Conservation (phyloP, 2,329 filamentous ascomycete genomes). For the Epichloe hybrida region DNA sequence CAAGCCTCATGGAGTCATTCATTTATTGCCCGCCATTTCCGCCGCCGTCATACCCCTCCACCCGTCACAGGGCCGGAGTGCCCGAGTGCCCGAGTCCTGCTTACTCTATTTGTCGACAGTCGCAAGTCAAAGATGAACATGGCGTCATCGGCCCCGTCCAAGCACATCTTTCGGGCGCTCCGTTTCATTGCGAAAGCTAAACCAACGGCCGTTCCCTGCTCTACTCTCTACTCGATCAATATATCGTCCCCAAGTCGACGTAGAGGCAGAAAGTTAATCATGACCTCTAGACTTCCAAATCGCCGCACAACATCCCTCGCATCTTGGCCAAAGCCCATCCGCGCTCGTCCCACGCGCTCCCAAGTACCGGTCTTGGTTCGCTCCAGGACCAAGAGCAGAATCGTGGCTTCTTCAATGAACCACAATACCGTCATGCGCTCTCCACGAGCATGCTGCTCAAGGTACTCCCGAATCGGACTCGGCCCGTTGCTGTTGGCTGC, state of each 20-base stretch:
- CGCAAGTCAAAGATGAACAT: no score
- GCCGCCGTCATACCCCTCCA: no score
- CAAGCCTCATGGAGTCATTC: background rate
- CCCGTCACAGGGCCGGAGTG: no score
- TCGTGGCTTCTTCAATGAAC: slow-evolving; percentile 21
- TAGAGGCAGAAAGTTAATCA: slow-evolving; percentile 19
- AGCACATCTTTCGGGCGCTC: background rate
- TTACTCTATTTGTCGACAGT: no score
- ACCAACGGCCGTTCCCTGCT: no score
- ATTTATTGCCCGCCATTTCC: background rate
- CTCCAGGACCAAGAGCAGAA: slow-evolving; percentile 22
- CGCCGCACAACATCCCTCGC: slow-evolving; percentile 18
- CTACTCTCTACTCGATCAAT: slow-evolving; percentile 15
- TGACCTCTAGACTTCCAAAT: slow-evolving; percentile 17
- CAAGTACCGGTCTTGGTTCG: slow-evolving; percentile 12
- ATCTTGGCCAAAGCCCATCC: slow-evolving; percentile 22
- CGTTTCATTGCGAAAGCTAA: background rate
- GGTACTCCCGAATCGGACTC: slow-evolving; percentile 19
- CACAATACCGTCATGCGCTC: slow-evolving; percentile 24
- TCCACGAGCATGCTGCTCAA: slow-evolving; percentile 19
- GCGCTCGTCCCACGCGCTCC: slow-evolving; percentile 22
- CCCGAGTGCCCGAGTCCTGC: no score
- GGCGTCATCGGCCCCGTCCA: background rate
- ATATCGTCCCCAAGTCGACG: slow-evolving; percentile 20
- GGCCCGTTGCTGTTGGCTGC: background rate